Evolutionary conservation across 345 rosid genomes (phyloP).

Genomic region (Pistacia vera): DNA sequence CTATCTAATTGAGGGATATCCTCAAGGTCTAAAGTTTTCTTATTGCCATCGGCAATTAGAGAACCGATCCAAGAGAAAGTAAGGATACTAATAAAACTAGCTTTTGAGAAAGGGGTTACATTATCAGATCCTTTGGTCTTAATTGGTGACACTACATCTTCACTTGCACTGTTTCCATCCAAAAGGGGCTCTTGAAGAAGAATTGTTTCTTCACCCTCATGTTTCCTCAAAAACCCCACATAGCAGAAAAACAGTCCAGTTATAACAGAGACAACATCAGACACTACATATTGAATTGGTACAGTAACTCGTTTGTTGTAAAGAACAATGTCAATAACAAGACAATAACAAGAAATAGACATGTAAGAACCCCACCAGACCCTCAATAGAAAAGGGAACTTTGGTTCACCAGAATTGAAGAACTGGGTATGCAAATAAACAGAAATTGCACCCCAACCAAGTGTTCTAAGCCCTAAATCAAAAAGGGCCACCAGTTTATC

Average conservation of each 20-base stretch:
- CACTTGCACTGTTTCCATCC: constrained; percentile 12
- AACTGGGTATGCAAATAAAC: constrained; percentile 35
- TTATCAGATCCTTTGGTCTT: constrained; percentile 30
- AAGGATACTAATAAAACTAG: constrained; percentile 38
- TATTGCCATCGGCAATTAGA: constrained; percentile 38
- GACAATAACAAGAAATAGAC: constrained; percentile 45
- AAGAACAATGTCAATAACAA: constrained; percentile 39
- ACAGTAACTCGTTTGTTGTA: constrained; percentile 3
- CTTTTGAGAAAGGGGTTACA: constrained; percentile 41
- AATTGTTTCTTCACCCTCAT: constrained; percentile 2
- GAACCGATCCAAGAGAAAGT: constrained; percentile 51
- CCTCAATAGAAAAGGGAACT: constrained; percentile 43
- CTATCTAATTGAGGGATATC: constrained; percentile 48
- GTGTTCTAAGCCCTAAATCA: constrained; percentile 40
- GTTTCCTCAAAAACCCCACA: constrained; percentile 15
- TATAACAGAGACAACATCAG: constrained; percentile 22
- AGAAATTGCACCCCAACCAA: constrained; percentile 47
- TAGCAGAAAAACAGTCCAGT: constrained; percentile 25
- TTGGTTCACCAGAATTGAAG: constrained; percentile 22
- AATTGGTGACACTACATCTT: constrained; percentile 17
- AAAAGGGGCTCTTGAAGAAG: constrained; percentile 19
- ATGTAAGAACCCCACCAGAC: constrained; percentile 56
- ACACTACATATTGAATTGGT: constrained; percentile 9
- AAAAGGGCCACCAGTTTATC: constrained; percentile 35
- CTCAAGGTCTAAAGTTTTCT: constrained; percentile 38